Conservation (phyloP, 1,139 yeast species). For the Geotrichum europaeum region DNA sequence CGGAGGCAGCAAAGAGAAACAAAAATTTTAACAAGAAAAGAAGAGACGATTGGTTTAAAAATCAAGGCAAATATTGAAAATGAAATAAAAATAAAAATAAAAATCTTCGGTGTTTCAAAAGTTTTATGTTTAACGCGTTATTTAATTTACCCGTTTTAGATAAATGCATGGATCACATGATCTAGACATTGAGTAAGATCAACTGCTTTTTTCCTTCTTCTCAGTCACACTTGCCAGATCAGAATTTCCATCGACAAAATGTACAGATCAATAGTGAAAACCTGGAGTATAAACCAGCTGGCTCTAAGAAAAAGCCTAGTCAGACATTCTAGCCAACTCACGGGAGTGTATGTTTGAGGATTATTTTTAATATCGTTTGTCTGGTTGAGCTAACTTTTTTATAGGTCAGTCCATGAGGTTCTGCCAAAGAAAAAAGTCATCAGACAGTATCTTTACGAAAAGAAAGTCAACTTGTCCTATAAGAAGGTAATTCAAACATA, state of each 20-base stretch:
- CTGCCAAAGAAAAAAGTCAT: constrained; percentile 16
- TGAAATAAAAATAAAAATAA: background rate
- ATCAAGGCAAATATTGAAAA: background rate
- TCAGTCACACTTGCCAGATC: background rate
- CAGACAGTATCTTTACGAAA: constrained; percentile 19
- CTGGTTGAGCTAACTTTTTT: background rate
- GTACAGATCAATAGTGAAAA: background rate
- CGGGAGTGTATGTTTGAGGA: background rate
- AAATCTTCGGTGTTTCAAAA: too few relatives aligned
- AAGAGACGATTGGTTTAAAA: background rate
- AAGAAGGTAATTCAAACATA: constrained; percentile 17
- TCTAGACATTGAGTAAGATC: background rate
- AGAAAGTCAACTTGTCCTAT: constrained; percentile 18
- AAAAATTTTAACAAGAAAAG: background rate
- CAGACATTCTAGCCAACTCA: background rate
- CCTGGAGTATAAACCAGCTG: background rate
- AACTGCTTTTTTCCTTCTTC: background rate
- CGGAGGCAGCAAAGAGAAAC: background rate
- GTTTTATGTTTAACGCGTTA: background rate
- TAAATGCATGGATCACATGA: background rate
- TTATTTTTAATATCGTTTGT: background rate
- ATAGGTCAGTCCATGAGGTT: constrained; percentile 14
- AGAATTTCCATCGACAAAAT: background rate
- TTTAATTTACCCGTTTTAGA: background rate
- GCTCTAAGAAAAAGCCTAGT: background rate